phyloP scores from a whole-genome alignment of 768 basidiomycete genomes.

The Lactarius tabidus region DNA sequence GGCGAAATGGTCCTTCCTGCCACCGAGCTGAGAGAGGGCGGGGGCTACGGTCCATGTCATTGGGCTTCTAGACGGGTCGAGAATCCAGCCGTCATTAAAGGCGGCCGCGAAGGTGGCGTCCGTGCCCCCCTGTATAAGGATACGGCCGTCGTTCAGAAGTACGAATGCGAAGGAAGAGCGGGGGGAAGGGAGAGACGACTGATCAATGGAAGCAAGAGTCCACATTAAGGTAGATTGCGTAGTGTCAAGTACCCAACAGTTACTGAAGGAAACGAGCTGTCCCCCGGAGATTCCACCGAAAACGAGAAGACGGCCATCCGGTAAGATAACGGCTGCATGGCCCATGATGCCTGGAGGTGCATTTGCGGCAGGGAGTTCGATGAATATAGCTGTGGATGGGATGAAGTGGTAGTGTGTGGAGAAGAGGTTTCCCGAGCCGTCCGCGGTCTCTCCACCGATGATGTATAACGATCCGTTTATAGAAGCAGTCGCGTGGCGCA shows the following conservation, averaged over 20 bases:
- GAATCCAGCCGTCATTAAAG: slow-evolving; percentile 67
- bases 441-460: slow-evolving; percentile 77
- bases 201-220: slow-evolving; percentile 41
- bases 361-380: slow-evolving; percentile 46
- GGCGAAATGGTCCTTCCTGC: slow-evolving; percentile 72
- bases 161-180: slow-evolving; percentile 61
- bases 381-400: slow-evolving; percentile 48
- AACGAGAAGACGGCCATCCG: slow-evolving; percentile 64
- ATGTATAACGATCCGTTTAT: slow-evolving; percentile 56
- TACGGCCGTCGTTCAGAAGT: slow-evolving; percentile 45
- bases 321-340: slow-evolving; percentile 65
- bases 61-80: slow-evolving; percentile 52
- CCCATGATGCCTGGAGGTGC: slow-evolving; percentile 69
- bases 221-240: slow-evolving; percentile 45
- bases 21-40: slow-evolving; percentile 53
- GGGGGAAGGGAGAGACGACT: slow-evolving; percentile 46
- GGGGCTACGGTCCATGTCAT: slow-evolving; percentile 56
- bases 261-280: slow-evolving; percentile 51
- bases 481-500: slow-evolving; percentile 65
- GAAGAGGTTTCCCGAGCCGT: slow-evolving; percentile 65
- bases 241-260: slow-evolving; percentile 62
- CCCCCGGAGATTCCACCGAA: slow-evolving; percentile 64
- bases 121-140: slow-evolving; percentile 78
- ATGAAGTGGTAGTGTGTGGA: slow-evolving; percentile 63
- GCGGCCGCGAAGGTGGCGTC: slow-evolving; percentile 48